Base-by-base conservation (phyloP, 2,329 filamentous ascomycete species). In the Alternaria burnsii region DNA sequence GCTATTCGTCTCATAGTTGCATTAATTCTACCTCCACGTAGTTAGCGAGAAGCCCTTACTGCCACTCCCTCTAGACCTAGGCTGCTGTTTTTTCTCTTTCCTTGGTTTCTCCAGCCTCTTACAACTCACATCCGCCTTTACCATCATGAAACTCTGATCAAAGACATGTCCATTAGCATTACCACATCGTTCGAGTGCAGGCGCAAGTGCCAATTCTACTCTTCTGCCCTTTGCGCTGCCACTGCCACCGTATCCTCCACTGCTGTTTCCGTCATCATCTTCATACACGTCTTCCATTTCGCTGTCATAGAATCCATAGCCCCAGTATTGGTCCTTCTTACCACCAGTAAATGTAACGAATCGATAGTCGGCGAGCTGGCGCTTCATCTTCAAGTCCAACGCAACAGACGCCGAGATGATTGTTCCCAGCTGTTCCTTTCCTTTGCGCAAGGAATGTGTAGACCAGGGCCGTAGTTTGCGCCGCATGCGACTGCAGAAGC, bases 141-240 rank as follows among this genome's bases (percentile, higher is more conserved):
- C 70, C 32, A 78, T 59, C 26, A 78, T 76, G 48, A 78, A 78
- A 53, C 69, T 74, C 51, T 77, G 72, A 38, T 77, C 76, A 58
- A 78, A 78, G 4, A 77, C 65, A 63, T 77, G 72, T 18, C 76
- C 76, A 50, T 78, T 78, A 26, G 76, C 73, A 64, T 78, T 78
- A 20, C 76, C 76, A 36, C 76, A 77, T 60, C 76, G 67, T 59
- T 78, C 76, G 22, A 78, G 61, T 32, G 76, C 76, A 43, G 76
- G 76, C n/a, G 76, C 76, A 55, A 78, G 66, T 18, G 71, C 70
- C 8, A 78, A 59, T 52, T 78, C 74, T 2, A 78, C 76, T 46
- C 63, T 59, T 52, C 73, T 70, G 5, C 65, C 56, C 43, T 68
- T 71, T 8, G 47, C 57, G 42, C 58, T 62, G 11, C 56, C 56